Evolutionary conservation across 768 basidiomycete genomes (phyloP).

Genomic region (Agaricus sinodeliciosus): DNA sequence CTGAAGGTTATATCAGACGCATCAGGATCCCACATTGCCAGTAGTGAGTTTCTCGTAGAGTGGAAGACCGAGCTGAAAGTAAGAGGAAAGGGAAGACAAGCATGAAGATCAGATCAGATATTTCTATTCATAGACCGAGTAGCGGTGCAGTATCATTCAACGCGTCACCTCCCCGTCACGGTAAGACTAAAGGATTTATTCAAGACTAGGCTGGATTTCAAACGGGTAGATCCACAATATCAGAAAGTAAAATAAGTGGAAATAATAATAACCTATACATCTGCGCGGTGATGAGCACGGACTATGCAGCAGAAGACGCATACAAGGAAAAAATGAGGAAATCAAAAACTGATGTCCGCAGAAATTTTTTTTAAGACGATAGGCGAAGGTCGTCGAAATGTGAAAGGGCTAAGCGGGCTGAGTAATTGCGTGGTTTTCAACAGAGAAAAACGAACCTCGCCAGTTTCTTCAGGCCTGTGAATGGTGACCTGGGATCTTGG

Average conservation of each 20-base stretch:
- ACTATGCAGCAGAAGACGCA: too few species aligned
- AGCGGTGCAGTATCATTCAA: not conserved
- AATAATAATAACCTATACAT: too few species aligned
- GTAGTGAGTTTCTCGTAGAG: not conserved
- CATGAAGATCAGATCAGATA: not conserved
- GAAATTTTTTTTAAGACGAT: not conserved
- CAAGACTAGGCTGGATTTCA: too few species aligned
- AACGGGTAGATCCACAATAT: too few species aligned
- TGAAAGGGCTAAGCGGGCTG: not conserved
- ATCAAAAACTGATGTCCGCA: too few species aligned
- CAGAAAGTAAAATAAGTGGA: too few species aligned
- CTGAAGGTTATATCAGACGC: slow-evolving; percentile 12
- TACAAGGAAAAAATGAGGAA: too few species aligned
- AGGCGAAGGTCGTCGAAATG: slow-evolving; percentile 16
- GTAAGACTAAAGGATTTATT: too few species aligned
- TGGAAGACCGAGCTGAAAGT: not conserved
- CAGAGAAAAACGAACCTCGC: not conserved
- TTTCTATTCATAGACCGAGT: not conserved
- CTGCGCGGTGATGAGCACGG: too few species aligned
- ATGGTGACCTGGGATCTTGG: slow-evolving; percentile 8
- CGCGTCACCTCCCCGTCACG: not conserved
- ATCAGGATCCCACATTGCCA: slow-evolving; percentile 1
- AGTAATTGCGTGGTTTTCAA: not conserved
- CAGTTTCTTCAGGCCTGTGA: not conserved
- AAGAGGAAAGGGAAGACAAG: not conserved